These are phyloP conservation scores for Chionographis japonica DNA, from an alignment of 106 monocot species.

Conservation along the genomic window DNA sequence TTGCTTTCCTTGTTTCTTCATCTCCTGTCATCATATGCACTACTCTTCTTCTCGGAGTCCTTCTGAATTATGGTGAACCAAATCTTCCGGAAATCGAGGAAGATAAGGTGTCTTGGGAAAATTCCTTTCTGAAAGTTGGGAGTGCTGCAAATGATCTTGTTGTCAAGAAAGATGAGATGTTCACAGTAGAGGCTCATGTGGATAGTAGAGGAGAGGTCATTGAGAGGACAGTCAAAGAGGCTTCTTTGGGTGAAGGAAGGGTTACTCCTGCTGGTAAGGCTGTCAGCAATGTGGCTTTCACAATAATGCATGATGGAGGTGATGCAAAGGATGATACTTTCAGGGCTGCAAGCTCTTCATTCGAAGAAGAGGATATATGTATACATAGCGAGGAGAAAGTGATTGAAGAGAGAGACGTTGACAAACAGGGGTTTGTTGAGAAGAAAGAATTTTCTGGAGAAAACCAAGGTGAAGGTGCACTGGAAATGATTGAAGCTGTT, in stretches of 20 bases:
- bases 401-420: conserved; percentile 7
- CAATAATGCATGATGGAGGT: conserved; percentile 7
- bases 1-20: conserved; percentile 62
- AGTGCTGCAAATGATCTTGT: background rate
- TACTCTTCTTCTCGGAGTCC: conserved; percentile 72
- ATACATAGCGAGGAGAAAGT: background rate
- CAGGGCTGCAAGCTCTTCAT: background rate
- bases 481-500: conserved; percentile 9
- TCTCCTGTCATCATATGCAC: conserved; percentile 83
- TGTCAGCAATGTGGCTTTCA: background rate
- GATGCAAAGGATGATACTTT: conserved; percentile 2
- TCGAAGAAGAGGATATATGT: conserved; percentile 2
- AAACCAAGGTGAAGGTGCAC: conserved; percentile 13
- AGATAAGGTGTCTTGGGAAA: conserved; percentile 24
- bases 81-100: conserved; percentile 65
- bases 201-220: conserved; percentile 10
- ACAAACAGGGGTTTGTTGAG: conserved; percentile 2
- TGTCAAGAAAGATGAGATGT: conserved; percentile 16
- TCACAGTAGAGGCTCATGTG: conserved; percentile 9
- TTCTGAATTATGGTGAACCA: conserved; percentile 77
- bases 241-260: conserved; percentile 9
- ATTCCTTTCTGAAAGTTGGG: conserved; percentile 29
- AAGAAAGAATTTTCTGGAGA: conserved; percentile 17
- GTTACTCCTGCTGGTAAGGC: conserved; percentile 6
- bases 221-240: conserved; percentile 15